Evolutionary conservation across 1,139 yeast genomes (phyloP).

Genomic region (Scheffersomyces parashehatae): DNA sequence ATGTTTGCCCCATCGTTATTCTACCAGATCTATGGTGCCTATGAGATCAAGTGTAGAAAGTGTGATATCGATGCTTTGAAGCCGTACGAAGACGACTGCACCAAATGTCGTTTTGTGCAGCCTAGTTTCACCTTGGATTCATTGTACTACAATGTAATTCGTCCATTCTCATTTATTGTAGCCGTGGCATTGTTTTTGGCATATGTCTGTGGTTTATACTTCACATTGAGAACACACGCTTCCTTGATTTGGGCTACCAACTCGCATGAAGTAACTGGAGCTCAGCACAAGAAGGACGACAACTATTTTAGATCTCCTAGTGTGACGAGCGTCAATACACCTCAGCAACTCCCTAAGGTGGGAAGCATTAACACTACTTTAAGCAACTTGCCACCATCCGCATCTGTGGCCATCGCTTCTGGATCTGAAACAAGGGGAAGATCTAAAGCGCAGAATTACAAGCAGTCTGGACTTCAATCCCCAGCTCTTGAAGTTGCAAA

Average conservation of each 20-base stretch:
- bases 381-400: conserved; percentile 11
- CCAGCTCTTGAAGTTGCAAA: conserved; percentile 24
- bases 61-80: conserved; percentile 29
- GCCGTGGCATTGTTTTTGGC: conserved; percentile 80
- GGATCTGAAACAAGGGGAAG: conserved; percentile 7
- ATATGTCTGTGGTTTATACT: conserved; percentile 87
- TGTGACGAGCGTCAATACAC: conserved; percentile 30
- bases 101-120: conserved; percentile 76
- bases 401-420: conserved; percentile 2
- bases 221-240: conserved; percentile 94
- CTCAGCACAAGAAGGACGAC: conserved; percentile 21
- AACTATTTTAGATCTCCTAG: conserved; percentile 31
- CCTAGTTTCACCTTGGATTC: conserved; percentile 68
- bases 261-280: conserved; percentile 33
- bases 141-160: conserved; percentile 63
- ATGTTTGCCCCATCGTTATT: conserved; percentile 93
- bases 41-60: conserved; percentile 68
- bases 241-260: conserved; percentile 87
- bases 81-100: conserved; percentile 43
- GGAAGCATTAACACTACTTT: conserved; percentile 1
- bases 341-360: conserved; percentile 4
- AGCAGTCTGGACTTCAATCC: conserved; percentile 10
- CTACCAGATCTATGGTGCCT: conserved; percentile 87
- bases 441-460: conserved; percentile 5
- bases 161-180: conserved; percentile 81